A percentile compares a stretch with the other conserved stretches of the same genome.
These are phyloP conservation scores for Nothopassalora personata DNA, from an alignment of 2,329 filamentous ascomycete species.

Conservation along the genomic window DNA sequence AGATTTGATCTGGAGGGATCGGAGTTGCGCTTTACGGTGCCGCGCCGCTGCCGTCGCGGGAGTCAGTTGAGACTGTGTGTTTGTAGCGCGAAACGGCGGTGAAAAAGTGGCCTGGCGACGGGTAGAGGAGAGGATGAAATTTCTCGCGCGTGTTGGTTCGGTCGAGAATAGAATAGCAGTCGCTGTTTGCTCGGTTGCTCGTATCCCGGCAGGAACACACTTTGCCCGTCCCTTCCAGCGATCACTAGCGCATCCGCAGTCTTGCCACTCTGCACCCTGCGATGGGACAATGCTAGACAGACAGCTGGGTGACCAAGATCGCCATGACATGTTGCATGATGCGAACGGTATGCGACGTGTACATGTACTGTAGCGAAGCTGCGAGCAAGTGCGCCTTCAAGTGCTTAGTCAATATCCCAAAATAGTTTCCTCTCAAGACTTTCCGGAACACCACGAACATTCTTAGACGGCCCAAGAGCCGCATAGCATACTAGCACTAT, in stretches of 20 bases:
- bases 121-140: constrained; percentile 3
- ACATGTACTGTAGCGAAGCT: too few species aligned
- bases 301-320: not conserved
- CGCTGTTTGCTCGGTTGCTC: not conserved
- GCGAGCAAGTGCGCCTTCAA: not conserved
- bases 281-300: not conserved
- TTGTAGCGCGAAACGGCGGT: not conserved
- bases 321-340: not conserved
- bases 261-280: not conserved
- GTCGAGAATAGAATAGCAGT: not conserved
- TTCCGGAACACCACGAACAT: not conserved
- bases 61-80: not conserved
- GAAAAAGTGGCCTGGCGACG: not conserved
- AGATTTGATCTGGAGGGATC: not conserved
- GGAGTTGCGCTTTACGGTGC: not conserved
- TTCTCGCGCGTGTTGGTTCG: not conserved
- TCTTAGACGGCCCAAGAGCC: not conserved
- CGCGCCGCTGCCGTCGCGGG: not conserved
- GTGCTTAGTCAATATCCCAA: not conserved
- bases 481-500: not conserved
- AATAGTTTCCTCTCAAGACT: not conserved
- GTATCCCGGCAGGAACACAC: not conserved
- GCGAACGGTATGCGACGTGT: not conserved
- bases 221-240: not conserved
- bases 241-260: not conserved